phyloP scores from a whole-genome alignment of 441 rosid genomes.

The Aleurites moluccanus region DNA sequence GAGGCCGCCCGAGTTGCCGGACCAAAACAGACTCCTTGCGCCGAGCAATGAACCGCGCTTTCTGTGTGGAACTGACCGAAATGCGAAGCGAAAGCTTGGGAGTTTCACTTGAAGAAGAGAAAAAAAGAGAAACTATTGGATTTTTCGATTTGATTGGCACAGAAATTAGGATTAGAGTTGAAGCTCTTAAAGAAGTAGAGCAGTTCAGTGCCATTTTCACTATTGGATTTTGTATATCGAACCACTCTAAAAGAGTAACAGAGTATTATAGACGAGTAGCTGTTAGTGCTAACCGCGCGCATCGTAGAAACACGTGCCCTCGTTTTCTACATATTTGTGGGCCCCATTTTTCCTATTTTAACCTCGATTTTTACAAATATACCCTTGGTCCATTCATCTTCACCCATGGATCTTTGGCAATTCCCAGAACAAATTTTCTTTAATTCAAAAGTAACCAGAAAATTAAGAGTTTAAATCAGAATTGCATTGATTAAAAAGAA shows the following conservation, averaged over 20 bases:
- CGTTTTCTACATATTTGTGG: not conserved
- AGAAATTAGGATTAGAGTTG: conserved; percentile 25
- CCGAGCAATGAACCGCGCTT: conserved; percentile 78
- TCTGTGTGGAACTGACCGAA: conserved; percentile 47
- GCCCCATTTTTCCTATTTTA: not conserved
- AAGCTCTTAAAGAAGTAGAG: conserved; percentile 19
- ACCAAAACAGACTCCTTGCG: conserved; percentile 71
- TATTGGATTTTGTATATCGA: not conserved
- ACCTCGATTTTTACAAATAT: not conserved
- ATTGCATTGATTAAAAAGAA: not conserved
- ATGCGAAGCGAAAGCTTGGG: conserved; percentile 35
- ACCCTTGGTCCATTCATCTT: not conserved
- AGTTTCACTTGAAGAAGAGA: conserved; percentile 26
- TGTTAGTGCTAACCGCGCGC: not conserved
- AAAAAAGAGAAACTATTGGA: conserved; percentile 23
- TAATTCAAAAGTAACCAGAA: not conserved
- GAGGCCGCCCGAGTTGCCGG: conserved; percentile 70
- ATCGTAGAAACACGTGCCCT: not conserved
- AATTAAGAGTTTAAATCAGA: not conserved
- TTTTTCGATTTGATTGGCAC: conserved; percentile 34
- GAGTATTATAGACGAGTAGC: not conserved
- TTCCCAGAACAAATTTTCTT: not conserved
- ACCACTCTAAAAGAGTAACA: not conserved
- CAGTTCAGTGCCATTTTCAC: conserved; percentile 28
- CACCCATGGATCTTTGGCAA: not conserved